These are phyloP conservation scores for Lasiodiplodia gonubiensis DNA, from an alignment of 2,329 filamentous ascomycete genomes.

Conservation along the genomic window DNA sequence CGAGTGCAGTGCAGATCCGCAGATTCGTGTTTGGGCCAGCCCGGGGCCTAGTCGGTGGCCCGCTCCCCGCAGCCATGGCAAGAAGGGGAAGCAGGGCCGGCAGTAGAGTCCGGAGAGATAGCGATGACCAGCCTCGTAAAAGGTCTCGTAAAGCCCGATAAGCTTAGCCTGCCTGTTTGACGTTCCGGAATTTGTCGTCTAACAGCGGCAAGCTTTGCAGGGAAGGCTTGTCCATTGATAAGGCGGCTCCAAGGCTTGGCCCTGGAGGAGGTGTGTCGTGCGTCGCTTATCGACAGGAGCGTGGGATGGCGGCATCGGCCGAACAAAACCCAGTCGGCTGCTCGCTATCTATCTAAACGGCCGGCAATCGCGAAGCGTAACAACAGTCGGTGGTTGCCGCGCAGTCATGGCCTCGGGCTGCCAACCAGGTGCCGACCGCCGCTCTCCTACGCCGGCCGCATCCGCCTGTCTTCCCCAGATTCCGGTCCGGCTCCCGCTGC, in stretches of 20 bases:
- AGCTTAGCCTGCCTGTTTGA: conserved; percentile 8
- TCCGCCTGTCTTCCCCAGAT: background rate
- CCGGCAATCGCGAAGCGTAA: no score
- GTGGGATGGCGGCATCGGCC: conserved; percentile 11
- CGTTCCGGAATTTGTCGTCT: conserved; percentile 20
- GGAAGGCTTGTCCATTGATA: conserved; percentile 7
- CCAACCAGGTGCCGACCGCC: conserved; percentile 6
- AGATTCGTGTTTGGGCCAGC: conserved; percentile 24
- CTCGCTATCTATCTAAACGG: conserved; percentile 3
- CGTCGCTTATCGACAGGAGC: conserved; percentile 12
- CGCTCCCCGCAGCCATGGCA: background rate
- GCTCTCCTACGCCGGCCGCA: background rate
- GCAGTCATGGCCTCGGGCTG: background rate
- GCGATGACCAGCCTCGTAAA: conserved; percentile 16
- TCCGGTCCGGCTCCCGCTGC: background rate
- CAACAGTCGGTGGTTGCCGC: background rate
- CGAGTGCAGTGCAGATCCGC: conserved; percentile 18
- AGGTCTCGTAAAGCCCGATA: conserved; percentile 5
- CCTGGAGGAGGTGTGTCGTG: background rate
- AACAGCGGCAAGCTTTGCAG: conserved; percentile 20
- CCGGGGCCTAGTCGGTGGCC: conserved; percentile 2
- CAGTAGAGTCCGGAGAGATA: conserved; percentile 21
- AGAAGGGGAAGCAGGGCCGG: conserved; percentile 18
- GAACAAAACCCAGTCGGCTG: background rate
- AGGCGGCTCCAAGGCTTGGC: conserved; percentile 3